phyloP scores from a whole-genome alignment of 768 basidiomycete species.

The Serpula lacrymans region DNA sequence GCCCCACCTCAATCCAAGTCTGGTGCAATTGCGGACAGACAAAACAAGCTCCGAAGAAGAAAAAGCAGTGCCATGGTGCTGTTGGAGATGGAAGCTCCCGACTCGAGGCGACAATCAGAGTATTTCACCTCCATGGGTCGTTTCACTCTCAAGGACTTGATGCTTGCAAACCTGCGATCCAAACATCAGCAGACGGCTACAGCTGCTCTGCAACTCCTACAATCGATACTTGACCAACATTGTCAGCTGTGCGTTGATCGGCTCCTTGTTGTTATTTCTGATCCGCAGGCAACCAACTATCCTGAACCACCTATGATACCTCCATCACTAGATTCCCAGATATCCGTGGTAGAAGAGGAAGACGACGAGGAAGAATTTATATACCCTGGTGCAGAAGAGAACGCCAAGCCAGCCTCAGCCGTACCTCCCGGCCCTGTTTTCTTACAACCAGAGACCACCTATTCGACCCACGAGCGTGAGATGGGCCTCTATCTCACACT shows the following conservation, averaged over 20 bases:
- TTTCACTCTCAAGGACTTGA: slow-evolving; percentile 88
- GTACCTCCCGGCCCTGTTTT: slow-evolving; percentile 36
- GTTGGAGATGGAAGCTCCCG: slow-evolving; percentile 81
- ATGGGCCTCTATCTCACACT: slow-evolving; percentile 76
- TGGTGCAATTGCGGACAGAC: slow-evolving; percentile 30
- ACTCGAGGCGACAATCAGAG: slow-evolving; percentile 63
- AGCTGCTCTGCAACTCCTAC: slow-evolving; percentile 77
- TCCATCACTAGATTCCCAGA: slow-evolving; percentile 16
- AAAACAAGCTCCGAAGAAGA: slow-evolving; percentile 50
- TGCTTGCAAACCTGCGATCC: slow-evolving; percentile 76
- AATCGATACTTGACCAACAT: slow-evolving; percentile 69
- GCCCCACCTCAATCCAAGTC: slow-evolving; percentile 33
- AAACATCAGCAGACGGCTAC: slow-evolving; percentile 60
- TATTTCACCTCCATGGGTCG: slow-evolving; percentile 88
- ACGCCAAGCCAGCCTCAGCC: slow-evolving; percentile 12
- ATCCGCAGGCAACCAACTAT: slow-evolving; percentile 71
- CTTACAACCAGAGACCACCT: slow-evolving; percentile 67
- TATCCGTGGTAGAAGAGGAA: slow-evolving; percentile 31
- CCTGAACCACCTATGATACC: slow-evolving; percentile 51
- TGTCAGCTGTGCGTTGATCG: slow-evolving; percentile 61
- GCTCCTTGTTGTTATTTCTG: slow-evolving; percentile 68
- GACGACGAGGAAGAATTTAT: slow-evolving; percentile 52
- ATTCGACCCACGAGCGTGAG: slow-evolving; percentile 80
- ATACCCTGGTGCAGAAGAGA: slow-evolving; percentile 33
- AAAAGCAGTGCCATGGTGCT: slow-evolving; percentile 91